A percentile compares a stretch with the other conserved stretches of the same genome.
Evolutionary conservation across 345 rosid species (phyloP).

Genomic region (Citrus trifoliata): DNA sequence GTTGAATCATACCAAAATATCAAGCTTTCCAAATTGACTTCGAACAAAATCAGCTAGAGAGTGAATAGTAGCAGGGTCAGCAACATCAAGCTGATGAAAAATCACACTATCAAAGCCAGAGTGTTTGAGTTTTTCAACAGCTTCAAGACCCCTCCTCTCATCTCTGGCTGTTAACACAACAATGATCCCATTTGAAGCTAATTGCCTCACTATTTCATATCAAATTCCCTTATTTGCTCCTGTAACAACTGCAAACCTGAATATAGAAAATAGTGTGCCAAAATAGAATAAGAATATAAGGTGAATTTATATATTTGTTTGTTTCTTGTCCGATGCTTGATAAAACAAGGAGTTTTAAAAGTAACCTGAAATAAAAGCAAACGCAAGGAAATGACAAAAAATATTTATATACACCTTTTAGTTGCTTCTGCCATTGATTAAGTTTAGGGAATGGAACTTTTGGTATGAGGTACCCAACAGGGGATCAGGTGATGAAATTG

Average conservation of each 20-base stretch:
- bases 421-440: slow-evolving; percentile 6
- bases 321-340: neutral
- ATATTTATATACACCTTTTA: neutral
- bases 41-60: slow-evolving; percentile 34
- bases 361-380: no score
- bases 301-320: no score
- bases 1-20: slow-evolving; percentile 5
- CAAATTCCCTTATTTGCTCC: slow-evolving; percentile 28
- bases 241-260: slow-evolving; percentile 36
- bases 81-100: slow-evolving; percentile 47
- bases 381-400: no score
- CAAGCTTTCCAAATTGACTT: slow-evolving; percentile 1
- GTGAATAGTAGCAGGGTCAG: slow-evolving; percentile 26
- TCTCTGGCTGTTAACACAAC: slow-evolving; percentile 27
- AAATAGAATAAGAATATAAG: neutral
- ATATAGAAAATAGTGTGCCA: neutral
- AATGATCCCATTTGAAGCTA: slow-evolving; percentile 16
- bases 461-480: neutral
- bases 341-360: neutral
- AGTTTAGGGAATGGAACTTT: no score
- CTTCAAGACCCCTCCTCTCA: slow-evolving; percentile 19
- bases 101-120: slow-evolving; percentile 18
- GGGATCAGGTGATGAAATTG: no score
- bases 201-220: slow-evolving; percentile 14
- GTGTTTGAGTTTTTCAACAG: slow-evolving; percentile 15